Base-by-base conservation (phyloP, 495 filamentous ascomycete species). In the Lophium mytilinum region DNA sequence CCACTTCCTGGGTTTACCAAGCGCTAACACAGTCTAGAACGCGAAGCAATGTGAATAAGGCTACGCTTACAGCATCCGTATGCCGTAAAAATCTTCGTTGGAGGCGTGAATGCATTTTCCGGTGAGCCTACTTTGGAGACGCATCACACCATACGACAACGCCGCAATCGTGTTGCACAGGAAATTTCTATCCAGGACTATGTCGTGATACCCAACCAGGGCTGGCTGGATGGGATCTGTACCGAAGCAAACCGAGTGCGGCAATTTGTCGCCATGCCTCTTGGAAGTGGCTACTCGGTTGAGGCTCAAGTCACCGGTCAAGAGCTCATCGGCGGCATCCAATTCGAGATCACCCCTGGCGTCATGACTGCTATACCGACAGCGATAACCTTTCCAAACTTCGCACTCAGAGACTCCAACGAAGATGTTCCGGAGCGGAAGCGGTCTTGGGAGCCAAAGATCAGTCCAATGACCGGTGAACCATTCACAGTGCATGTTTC, bases 251-350 rank as follows among this genome's bases (percentile, higher is more conserved):
- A 51, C 14, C 36, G 12, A 12, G 60, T 63, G 8, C 53, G 58
- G 10, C 58, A 62, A 35, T 62, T 62, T 50, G 55, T 62, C n/a
- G 60, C 60, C 4, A 59, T 63, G 60, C 50, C 60, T 15, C 3
- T 36, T 42, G 60, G 56, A 3, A 42, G n/a, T 12, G 60, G 60
- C 6, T 63, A 63, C 36, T 58, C 60, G 1, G 43, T 60, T 37
- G 60, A 63, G 33, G 18, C n/a, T 10, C 60, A 63, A 34, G 30
- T 60, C 3, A 63, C 60, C 14, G 60, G 60, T 9, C 5, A 48
- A 30, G 60, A 63, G 17, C 37, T 15, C 14, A 8, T 58, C 21
- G 37, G 40, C 46, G 59, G 56, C 8, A 35, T 62, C 9, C 52
- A 41, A 21, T 54, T 62, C 17, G 41, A 49, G 24, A 39, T 62